These are phyloP conservation scores for Syncephalastrum contaminatum DNA, from an alignment of 371 early-diverging fungal species.

Conservation along the genomic window DNA sequence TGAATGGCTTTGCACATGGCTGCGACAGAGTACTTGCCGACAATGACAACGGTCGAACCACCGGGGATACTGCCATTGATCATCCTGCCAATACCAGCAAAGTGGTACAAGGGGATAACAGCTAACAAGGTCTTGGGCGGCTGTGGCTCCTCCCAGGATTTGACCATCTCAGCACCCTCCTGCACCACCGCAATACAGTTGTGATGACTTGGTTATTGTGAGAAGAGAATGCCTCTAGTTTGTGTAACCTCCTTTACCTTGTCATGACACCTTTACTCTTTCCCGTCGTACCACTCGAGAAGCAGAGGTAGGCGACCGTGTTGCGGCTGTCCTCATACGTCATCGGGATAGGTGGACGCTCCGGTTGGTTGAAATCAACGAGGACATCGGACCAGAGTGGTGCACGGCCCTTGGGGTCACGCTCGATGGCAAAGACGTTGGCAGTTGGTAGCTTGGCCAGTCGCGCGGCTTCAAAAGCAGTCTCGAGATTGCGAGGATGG, in stretches of 20 bases:
- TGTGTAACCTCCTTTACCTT: conserved; percentile 8
- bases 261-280: conserved; percentile 23
- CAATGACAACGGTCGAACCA: conserved; percentile 5
- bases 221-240: not conserved
- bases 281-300: conserved; percentile 29
- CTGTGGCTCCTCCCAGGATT: not conserved
- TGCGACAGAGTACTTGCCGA: conserved; percentile 10
- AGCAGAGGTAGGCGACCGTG: conserved; percentile 16
- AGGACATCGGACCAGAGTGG: conserved; percentile 10
- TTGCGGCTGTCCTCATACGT: conserved; percentile 7
- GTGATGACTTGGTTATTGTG: conserved; percentile 3
- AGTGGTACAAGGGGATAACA: conserved; percentile 14
- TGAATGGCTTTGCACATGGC: conserved; percentile 51
- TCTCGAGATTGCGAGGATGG: conserved; percentile 34
- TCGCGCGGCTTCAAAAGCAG: conserved; percentile 49
- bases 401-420: conserved; percentile 11
- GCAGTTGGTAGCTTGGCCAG: conserved; percentile 37
- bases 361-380: conserved; percentile 5
- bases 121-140: not conserved
- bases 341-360: conserved; percentile 4
- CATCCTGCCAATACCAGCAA: conserved; percentile 6
- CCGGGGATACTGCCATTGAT: conserved; percentile 2
- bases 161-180: conserved; percentile 4
- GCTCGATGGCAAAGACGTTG: conserved; percentile 7
- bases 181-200: conserved; percentile 10